Percentiles rank a stretch among this genome's conserved stretches.
These are phyloP conservation scores for Podospora didyma DNA, from an alignment of 495 filamentous ascomycete genomes.

Conservation along the genomic window DNA sequence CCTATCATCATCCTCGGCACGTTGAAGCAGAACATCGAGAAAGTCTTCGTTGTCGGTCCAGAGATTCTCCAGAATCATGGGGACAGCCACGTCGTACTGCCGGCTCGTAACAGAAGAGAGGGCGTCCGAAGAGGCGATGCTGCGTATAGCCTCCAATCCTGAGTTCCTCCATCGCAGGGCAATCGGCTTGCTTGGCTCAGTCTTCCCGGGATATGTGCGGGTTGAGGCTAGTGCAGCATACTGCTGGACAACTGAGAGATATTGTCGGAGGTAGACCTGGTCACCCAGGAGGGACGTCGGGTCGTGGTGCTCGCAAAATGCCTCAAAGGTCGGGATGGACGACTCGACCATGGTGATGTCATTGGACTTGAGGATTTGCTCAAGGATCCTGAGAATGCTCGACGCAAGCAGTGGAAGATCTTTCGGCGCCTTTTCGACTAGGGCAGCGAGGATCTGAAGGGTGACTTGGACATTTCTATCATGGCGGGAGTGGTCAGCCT, in stretches of 20 bases:
- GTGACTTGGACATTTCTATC: constrained; percentile 87
- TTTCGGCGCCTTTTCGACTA: constrained; percentile 87
- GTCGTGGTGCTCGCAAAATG: constrained; percentile 79
- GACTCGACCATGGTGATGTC: constrained; percentile 88
- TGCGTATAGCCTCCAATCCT: constrained; percentile 74
- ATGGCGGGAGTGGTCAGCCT: background rate
- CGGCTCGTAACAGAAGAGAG: constrained; percentile 68
- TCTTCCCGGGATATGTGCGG: constrained; percentile 41
- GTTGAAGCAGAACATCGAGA: constrained; percentile 56
- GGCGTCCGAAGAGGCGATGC: constrained; percentile 71
- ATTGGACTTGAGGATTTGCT: constrained; percentile 69
- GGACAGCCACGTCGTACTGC: constrained; percentile 70
- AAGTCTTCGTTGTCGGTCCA: constrained; percentile 71
- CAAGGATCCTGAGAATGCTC: constrained; percentile 74
- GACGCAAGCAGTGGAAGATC: constrained; percentile 83
- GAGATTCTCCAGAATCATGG: constrained; percentile 79
- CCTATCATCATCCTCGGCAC: constrained; percentile 61
- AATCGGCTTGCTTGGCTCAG: constrained; percentile 61
- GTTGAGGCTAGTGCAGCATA: constrained; percentile 77
- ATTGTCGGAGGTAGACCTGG: constrained; percentile 76
- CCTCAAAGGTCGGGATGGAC: constrained; percentile 75
- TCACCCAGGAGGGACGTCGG: constrained; percentile 72
- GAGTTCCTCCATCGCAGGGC: constrained; percentile 80
- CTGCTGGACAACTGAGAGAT: constrained; percentile 67
- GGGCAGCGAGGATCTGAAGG: constrained; percentile 77